phyloP scores from a whole-genome alignment of 495 filamentous ascomycete genomes.

The Penicillium arizonense region DNA sequence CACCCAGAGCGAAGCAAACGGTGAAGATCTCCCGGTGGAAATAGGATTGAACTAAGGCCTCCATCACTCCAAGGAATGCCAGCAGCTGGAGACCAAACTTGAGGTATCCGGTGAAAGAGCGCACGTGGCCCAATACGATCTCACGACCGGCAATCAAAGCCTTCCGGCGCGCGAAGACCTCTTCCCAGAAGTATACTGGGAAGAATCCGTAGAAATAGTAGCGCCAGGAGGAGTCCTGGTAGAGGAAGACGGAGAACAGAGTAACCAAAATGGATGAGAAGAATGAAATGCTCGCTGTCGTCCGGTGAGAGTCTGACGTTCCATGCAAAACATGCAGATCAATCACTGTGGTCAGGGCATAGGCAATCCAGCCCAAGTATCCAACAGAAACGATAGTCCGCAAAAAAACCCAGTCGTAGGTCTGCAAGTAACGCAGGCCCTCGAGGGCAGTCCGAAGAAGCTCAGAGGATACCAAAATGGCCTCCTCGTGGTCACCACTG shows the following conservation, averaged over 20 bases:
- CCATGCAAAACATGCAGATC: conserved; percentile 86
- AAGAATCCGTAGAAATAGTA: conserved; percentile 95
- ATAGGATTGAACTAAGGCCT: conserved; percentile 86
- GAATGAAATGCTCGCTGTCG: conserved; percentile 54
- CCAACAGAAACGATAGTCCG: conserved; percentile 89
- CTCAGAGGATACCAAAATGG: conserved; percentile 71
- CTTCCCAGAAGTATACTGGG: conserved; percentile 94
- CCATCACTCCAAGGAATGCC: conserved; percentile 69
- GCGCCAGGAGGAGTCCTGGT: conserved; percentile 75
- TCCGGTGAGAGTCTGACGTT: conserved; percentile 63
- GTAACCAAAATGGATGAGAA: conserved; percentile 75
- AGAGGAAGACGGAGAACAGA: conserved; percentile 74
- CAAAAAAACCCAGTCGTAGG: conserved; percentile 97
- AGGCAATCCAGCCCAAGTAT: conserved; percentile 96
- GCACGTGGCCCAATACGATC: conserved; percentile 66
- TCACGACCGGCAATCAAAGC: conserved; percentile 66
- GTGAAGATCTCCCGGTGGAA: conserved; percentile 88
- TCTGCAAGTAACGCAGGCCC: conserved; percentile 92
- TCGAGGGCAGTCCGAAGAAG: conserved; percentile 75
- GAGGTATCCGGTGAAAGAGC: conserved; percentile 51
- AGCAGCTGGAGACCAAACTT: conserved; percentile 58
- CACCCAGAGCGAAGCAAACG: conserved; percentile 68
- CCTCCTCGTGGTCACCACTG: conserved; percentile 62
- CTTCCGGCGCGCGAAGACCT: conserved; percentile 77
- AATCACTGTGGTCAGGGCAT: conserved; percentile 87